Conservation (phyloP, 75 land plant genomes). For the Ceratopteris richardii region DNA sequence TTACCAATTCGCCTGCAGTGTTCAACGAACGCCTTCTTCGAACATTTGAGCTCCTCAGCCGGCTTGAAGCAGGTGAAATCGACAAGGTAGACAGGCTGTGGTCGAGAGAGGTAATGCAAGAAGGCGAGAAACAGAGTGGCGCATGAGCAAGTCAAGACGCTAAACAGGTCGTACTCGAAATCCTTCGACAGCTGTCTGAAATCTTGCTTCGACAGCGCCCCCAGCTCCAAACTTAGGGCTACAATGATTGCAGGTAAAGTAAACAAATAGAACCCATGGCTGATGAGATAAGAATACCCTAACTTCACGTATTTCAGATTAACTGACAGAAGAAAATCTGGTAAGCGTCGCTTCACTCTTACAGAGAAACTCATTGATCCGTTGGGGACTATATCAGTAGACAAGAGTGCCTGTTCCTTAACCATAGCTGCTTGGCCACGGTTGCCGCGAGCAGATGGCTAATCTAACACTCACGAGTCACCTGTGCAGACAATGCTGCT, state of each 20-base stretch:
- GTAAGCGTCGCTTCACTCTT: constrained; percentile 58
- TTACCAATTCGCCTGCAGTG: constrained; percentile 24
- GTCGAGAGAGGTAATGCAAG: constrained; percentile 58
- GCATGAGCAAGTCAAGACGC: constrained; percentile 40
- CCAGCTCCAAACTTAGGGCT: constrained; percentile 58
- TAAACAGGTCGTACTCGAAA: constrained; percentile 46
- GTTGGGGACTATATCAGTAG: constrained; percentile 61
- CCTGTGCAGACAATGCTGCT: too few relatives aligned
- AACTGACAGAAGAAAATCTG: constrained; percentile 83
- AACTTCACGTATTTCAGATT: constrained; percentile 86
- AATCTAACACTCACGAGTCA: too few relatives aligned
- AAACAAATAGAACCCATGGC: constrained; percentile 55
- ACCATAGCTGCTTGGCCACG: too few relatives aligned
- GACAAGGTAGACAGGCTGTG: constrained; percentile 58
- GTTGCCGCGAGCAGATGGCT: too few relatives aligned
- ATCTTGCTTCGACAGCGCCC: constrained; percentile 55
- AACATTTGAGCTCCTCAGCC: constrained; percentile 40
- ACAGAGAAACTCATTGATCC: constrained; percentile 64
- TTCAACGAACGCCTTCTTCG: constrained; percentile 49
- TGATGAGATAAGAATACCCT: constrained; percentile 78
- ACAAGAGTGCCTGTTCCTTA: constrained; percentile 43
- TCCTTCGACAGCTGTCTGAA: constrained; percentile 58
- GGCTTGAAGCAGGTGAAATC: constrained; percentile 74
- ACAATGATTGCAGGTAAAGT: constrained; percentile 50
- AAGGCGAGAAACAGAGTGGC: constrained; percentile 50